Evolutionary conservation across 805 yeast genomes (phyloP), one percentile per base, ranked within the genome.

Genomic region (Saccharomycopsis lassenensis): DNA sequence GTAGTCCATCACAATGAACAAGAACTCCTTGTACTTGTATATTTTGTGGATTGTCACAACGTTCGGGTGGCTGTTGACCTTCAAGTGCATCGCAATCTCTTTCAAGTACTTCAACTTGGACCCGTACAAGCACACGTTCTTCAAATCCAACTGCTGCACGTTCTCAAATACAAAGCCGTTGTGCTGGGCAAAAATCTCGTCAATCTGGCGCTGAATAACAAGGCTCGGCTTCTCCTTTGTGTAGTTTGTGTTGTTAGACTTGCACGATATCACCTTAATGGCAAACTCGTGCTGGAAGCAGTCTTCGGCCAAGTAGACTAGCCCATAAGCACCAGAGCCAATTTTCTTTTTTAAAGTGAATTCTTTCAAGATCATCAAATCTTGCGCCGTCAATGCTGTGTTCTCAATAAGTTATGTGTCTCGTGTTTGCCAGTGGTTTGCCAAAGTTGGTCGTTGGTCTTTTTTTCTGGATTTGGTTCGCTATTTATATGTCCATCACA

Each of bases 281-380:
- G 95, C 95, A 48, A 63, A 75, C 12, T 67, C 64, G 0, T 78
- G 66, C 29, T 47, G 50, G 15, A 64, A 45, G n/a, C n/a, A n/a
- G 51, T 84, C 79, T 40, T 66, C 56, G 3, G 83, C 86, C 12
- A 71, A 63, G 59, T 79, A 83, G 5, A 85, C 89, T 22, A 79
- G 63, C 4, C 94, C 94, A 49, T 77, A 85, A 16, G 94, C 86
- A 19, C 95, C 95, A 0, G 89, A 70, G 5, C 95, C 94, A 7
- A 79, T 67, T 46, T 71, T 67, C 41, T 57, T 60, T n/a, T n/a
- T n/a, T n/a, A n/a, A n/a, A n/a, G n/a, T n/a, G 40, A 64, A 16
- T 11, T 16, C 19, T 11, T 29, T 6, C 29, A 26, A 26, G n/a
- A n/a, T 23, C 29, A 26, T 26, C 17, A 18, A n/a, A n/a, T 23